Conservation (phyloP, 2,329 filamentous ascomycete genomes). For the Cladosporium sp. region DNA sequence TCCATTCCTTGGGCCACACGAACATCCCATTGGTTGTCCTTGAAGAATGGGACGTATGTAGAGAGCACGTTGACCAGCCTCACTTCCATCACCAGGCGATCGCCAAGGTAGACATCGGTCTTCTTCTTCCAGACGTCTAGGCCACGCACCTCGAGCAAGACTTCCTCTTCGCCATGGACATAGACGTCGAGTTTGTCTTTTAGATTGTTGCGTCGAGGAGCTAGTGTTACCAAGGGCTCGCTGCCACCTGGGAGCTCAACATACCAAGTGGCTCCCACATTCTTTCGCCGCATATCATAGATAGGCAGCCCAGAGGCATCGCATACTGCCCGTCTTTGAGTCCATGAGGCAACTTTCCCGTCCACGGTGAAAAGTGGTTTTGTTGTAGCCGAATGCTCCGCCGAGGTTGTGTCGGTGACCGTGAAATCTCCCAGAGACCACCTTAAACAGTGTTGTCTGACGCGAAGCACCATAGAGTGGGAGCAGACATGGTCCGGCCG, state of each 20-base stretch:
- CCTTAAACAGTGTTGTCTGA: conserved; percentile 11
- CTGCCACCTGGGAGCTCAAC: conserved; percentile 17
- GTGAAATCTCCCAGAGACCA: conserved; percentile 9
- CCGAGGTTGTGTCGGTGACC: background rate
- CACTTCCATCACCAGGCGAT: conserved; percentile 17
- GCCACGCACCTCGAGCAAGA: conserved; percentile 16
- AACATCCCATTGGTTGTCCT: conserved; percentile 19
- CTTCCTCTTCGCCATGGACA: conserved; percentile 14
- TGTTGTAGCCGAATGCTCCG: background rate
- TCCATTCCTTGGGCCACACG: conserved; percentile 22
- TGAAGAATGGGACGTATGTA: conserved; percentile 19
- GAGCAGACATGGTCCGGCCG: conserved; percentile 4
- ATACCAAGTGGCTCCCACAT: conserved; percentile 19
- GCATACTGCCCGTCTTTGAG: conserved; percentile 17
- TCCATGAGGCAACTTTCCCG: conserved; percentile 12
- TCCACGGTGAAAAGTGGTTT: conserved; percentile 8
- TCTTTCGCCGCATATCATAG: conserved; percentile 21
- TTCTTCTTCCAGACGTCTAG: conserved; percentile 22
- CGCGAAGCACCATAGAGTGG: conserved; percentile 3
- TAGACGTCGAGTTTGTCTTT: conserved; percentile 18
- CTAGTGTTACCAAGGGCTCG: conserved; percentile 16
- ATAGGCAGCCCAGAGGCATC: conserved; percentile 22
- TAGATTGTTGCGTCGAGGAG: conserved; percentile 14
- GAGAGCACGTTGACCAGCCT: conserved; percentile 17
- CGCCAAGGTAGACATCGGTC: conserved; percentile 16